Percentiles rank a stretch among this genome's conserved stretches.
These are phyloP conservation scores for Geosmithia putterillii DNA, from an alignment of 2,329 filamentous ascomycete genomes.

Conservation along the genomic window DNA sequence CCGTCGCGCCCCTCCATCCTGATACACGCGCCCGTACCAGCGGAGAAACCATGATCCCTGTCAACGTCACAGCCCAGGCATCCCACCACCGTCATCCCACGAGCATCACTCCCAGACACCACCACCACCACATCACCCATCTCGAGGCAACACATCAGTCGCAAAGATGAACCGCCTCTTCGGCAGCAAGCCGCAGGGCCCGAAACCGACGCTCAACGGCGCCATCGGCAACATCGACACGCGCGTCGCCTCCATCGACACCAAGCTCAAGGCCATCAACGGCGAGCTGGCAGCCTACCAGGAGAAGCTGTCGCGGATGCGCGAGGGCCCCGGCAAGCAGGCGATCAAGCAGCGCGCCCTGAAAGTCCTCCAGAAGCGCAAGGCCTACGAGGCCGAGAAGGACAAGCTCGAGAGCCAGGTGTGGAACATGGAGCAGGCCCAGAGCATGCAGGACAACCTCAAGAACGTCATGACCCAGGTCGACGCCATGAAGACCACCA, in stretches of 20 bases:
- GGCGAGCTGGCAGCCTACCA: constrained; percentile 84
- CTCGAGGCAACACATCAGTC: not conserved
- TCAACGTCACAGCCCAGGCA: not conserved
- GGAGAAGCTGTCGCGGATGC: constrained; percentile 79
- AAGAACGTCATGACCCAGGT: constrained; percentile 98
- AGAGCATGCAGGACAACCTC: constrained; percentile 97
- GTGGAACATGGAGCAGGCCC: constrained; percentile 98
- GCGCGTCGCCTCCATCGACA: constrained; percentile 77
- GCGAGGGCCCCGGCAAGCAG: constrained; percentile 85
- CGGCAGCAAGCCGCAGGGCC: constrained; percentile 72
- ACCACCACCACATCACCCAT: not conserved
- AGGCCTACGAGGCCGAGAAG: constrained; percentile 87
- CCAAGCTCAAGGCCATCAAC: constrained; percentile 87
- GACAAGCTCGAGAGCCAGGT: constrained; percentile 89
- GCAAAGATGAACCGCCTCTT: constrained; percentile 86
- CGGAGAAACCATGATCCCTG: not conserved
- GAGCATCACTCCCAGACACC: constrained; percentile 4
- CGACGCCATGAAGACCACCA: constrained; percentile 93
- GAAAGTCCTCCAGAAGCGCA: constrained; percentile 85
- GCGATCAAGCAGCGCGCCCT: constrained; percentile 90
- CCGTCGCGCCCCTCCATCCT: too few relatives aligned
- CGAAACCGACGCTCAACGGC: constrained; percentile 76
- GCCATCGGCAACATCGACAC: constrained; percentile 80
- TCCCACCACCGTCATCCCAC: not conserved
- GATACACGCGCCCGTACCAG: too few relatives aligned